Evolutionary conservation across 2,329 filamentous ascomycete species (phyloP), one percentile per base, ranked within the genome.

Genomic region (Pyrenochaeta sp.): DNA sequence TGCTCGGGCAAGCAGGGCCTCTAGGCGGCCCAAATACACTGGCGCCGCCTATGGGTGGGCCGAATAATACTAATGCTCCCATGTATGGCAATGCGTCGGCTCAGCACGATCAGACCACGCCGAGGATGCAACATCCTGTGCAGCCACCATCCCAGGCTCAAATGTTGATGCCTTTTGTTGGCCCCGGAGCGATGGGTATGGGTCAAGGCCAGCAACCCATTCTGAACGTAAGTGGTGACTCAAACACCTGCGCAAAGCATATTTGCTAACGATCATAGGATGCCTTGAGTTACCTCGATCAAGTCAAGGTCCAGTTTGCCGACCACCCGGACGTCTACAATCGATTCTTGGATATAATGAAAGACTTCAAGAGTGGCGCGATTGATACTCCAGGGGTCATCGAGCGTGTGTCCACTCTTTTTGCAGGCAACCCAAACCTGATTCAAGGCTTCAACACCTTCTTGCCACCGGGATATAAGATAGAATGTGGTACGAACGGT

Each of bases 401-500:
- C 67, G 96, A 96, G 71, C 89, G 95, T 48, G 95, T 99, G 28
- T 98, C 95, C 1, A 92, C 93, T 51, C 86, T 99, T 1, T 99
- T 99, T 74, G 93, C 94, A 24, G 95, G 95, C 2, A 94, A 99
- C 71, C 95, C 95, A 2, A 95, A 91, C 73, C 85, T 96, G 27
- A 98, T 99, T 48, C 94, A 98, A 78, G 95, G 95, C 0, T 99
- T 99, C 77, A 99, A 99, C 74, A 99, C 95, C 0, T 99, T 99
- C 75, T 82, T 99, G 8, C 95, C 95, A 3, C 93, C 93, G 0
- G 93, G 95, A 2, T 99, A 99, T 76, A 87, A 95, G 57, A 99
- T 99, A 59, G 95, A 99, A 75, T 99, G 95, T 72, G 94, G 94
- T 30, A 90, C 92, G 15, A 92, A 92, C 34, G 94, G 96, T 65